These are phyloP conservation scores for Aquanectria penicillioides DNA, from an alignment of 2,329 filamentous ascomycete genomes.

Conservation along the genomic window DNA sequence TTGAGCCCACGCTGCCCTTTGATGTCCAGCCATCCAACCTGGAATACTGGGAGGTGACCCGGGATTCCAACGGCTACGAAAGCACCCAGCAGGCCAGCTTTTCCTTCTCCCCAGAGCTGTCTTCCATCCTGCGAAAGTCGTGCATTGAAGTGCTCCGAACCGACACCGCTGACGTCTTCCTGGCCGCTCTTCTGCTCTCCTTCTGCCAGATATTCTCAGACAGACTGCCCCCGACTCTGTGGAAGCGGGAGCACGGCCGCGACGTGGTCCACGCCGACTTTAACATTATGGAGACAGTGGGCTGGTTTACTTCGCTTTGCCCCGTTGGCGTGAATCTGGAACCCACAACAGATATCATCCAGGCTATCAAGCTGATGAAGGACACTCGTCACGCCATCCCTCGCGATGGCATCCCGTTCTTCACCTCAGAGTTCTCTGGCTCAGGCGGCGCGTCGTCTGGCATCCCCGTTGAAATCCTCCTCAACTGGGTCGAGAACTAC, in stretches of 20 bases:
- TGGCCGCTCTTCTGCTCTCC: slow-evolving; percentile 64
- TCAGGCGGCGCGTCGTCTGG: slow-evolving; percentile 46
- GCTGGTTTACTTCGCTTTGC: slow-evolving; percentile 68
- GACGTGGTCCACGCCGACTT: slow-evolving; percentile 55
- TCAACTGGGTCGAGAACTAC: slow-evolving; percentile 64
- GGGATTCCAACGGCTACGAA: slow-evolving; percentile 56
- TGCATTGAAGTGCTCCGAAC: slow-evolving; percentile 60
- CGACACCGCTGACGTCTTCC: slow-evolving; percentile 63
- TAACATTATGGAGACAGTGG: slow-evolving; percentile 66
- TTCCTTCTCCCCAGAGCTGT: slow-evolving; percentile 53
- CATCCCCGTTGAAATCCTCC: slow-evolving; percentile 66
- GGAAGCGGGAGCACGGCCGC: slow-evolving; percentile 63
- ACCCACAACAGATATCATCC: slow-evolving; percentile 58
- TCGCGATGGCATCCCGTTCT: slow-evolving; percentile 59
- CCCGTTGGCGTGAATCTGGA: slow-evolving; percentile 59
- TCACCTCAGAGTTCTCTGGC: slow-evolving; percentile 56
- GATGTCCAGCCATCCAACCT: slow-evolving; percentile 52
- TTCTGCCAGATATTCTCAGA: slow-evolving; percentile 66
- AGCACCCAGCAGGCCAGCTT: slow-evolving; percentile 56
- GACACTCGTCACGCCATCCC: slow-evolving; percentile 58
- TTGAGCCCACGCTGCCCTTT: slow-evolving; percentile 50
- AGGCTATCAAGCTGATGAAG: slow-evolving; percentile 63
- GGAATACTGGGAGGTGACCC: slow-evolving; percentile 59
- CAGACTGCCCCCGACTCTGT: slow-evolving; percentile 60
- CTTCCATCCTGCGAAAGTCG: slow-evolving; percentile 52